These are phyloP conservation scores for Blakeslea trispora DNA, from an alignment of 371 early-diverging fungal genomes.

Conservation along the genomic window DNA sequence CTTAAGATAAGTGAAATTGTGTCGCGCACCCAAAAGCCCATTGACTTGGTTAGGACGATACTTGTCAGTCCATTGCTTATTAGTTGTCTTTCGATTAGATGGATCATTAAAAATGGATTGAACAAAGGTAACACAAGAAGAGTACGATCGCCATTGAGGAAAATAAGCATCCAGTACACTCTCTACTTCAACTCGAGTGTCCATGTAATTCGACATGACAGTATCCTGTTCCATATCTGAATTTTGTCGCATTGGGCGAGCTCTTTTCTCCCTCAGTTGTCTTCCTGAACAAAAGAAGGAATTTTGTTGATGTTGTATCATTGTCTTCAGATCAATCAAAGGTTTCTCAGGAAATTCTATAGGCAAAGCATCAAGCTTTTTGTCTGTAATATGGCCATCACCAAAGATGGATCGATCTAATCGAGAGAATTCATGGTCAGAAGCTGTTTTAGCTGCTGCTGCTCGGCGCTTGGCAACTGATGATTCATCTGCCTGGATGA, in stretches of 20 bases:
- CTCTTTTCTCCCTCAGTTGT: neutral
- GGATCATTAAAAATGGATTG: conserved; percentile 7
- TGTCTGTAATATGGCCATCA: conserved; percentile 7
- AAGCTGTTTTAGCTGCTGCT: conserved; percentile 3
- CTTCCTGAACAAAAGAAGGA: neutral
- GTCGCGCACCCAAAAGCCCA: conserved; percentile 29
- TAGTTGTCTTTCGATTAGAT: neutral
- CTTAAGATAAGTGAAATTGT: conserved; percentile 27
- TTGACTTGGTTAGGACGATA: conserved; percentile 32
- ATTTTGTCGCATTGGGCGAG: neutral
- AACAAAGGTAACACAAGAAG: conserved; percentile 14
- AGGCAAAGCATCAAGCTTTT: neutral
- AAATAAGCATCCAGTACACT: conserved; percentile 9
- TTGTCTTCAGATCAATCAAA: neutral
- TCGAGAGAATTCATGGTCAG: conserved; percentile 17
- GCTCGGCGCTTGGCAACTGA: no score
- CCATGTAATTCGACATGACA: neutral
- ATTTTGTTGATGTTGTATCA: neutral
- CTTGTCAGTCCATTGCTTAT: conserved; percentile 34
- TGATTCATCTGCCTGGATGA: neutral
- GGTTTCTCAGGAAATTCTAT: neutral
- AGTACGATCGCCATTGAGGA: conserved; percentile 17
- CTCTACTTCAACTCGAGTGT: conserved; percentile 1
- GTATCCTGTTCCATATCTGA: neutral
- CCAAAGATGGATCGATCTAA: conserved; percentile 10